These are phyloP conservation scores for Sinapis alba DNA, from an alignment of 441 rosid genomes.

Conservation along the genomic window DNA sequence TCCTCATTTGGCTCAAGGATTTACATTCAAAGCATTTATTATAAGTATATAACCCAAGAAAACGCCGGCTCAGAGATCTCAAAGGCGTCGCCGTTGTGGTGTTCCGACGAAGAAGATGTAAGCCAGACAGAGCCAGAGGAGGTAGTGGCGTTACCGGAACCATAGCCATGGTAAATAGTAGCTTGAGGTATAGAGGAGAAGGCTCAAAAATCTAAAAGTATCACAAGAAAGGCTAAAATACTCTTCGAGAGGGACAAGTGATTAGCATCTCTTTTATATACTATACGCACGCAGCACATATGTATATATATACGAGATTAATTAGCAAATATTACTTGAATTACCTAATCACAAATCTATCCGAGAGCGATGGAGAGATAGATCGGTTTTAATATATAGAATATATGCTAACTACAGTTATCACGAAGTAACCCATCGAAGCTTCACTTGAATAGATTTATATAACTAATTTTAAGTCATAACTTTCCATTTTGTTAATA, in stretches of 20 bases:
- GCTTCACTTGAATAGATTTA: not conserved
- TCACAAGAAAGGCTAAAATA: constrained; percentile 24
- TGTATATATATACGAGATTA: not conserved
- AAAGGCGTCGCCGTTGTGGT: not conserved
- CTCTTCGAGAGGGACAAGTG: constrained; percentile 17
- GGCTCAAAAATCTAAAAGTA: constrained; percentile 25
- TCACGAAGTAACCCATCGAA: not conserved
- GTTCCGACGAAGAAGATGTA: not conserved
- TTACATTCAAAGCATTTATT: not conserved
- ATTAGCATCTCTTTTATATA: not conserved
- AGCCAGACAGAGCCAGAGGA: not conserved
- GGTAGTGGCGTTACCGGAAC: constrained; percentile 27
- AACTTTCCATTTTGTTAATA: no score
- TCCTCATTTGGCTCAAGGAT: not conserved
- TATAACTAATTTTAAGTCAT: not conserved
- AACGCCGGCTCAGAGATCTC: constrained; percentile 2
- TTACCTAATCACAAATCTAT: constrained; percentile 9
- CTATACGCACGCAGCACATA: not conserved
- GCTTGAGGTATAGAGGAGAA: constrained; percentile 21
- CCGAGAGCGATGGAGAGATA: not conserved
- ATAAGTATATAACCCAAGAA: not conserved
- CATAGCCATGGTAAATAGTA: constrained; percentile 23
- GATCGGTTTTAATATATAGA: not conserved
- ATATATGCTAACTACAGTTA: not conserved
- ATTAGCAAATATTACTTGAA: constrained; percentile 17